These are phyloP conservation scores for Globisporangium nodosum DNA, from an alignment of 352 stramenopile genomes.

Conservation along the genomic window DNA sequence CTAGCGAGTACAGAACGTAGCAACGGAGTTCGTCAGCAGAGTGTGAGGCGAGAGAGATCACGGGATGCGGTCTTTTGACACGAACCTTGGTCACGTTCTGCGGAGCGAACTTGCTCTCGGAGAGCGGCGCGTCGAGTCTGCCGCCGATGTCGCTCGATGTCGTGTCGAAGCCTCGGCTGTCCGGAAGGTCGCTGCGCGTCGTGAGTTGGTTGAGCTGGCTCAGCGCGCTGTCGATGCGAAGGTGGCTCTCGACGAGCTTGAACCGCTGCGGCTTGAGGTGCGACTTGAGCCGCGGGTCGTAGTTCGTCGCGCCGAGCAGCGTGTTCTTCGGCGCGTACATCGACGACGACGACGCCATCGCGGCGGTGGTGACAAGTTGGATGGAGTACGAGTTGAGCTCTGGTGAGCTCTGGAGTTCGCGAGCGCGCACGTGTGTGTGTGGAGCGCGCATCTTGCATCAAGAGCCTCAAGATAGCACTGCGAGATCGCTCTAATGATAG, in stretches of 20 bases:
- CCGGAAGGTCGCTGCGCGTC: slow-evolving; percentile 49
- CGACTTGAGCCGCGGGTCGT: slow-evolving; percentile 56
- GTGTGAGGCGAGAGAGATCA: background rate
- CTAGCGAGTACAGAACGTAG: slow-evolving; percentile 1
- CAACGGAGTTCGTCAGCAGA: background rate
- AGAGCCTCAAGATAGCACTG: too few species aligned
- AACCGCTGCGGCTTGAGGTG: slow-evolving; percentile 79
- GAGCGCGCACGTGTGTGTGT: too few species aligned
- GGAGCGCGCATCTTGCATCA: too few species aligned
- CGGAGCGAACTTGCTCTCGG: slow-evolving; percentile 75
- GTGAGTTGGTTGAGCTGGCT: slow-evolving; percentile 54
- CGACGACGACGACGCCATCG: slow-evolving; percentile 45
- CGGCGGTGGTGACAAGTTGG: background rate
- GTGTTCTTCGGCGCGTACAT: slow-evolving; percentile 59
- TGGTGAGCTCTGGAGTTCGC: background rate
- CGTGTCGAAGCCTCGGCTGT: slow-evolving; percentile 53
- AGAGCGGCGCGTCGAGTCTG: slow-evolving; percentile 23
- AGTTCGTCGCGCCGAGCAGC: slow-evolving; percentile 66
- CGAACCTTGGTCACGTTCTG: slow-evolving; percentile 64
- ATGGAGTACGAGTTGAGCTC: background rate
- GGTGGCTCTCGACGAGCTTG: slow-evolving; percentile 50
- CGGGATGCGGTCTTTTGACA: background rate
- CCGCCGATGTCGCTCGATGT: slow-evolving; percentile 60
- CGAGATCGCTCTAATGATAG: too few species aligned
- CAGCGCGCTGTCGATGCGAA: slow-evolving; percentile 63